Evolutionary conservation across 768 basidiomycete species (phyloP).

Genomic region (Galerina marginata): DNA sequence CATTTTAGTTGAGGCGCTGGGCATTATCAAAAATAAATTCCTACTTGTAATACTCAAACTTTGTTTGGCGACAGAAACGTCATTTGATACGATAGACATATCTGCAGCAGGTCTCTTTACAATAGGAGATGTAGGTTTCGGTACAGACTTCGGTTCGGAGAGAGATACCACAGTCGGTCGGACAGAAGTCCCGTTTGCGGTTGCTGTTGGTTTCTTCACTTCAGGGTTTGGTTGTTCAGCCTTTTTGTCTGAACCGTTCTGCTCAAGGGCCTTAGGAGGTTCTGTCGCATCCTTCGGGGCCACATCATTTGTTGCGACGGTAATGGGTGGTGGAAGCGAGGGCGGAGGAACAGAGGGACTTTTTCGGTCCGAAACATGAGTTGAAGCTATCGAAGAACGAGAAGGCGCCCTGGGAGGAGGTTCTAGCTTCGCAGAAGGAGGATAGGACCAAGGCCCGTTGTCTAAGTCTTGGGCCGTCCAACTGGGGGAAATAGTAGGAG

Average conservation of each 20-base stretch:
- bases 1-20: constrained; percentile 10
- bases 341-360: constrained; percentile 24
- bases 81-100: constrained; percentile 11
- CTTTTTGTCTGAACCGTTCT: neutral
- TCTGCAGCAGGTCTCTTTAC: constrained; percentile 13
- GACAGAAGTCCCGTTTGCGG: constrained; percentile 4
- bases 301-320: constrained; percentile 7
- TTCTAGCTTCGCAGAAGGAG: constrained; percentile 18
- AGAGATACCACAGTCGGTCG: neutral
- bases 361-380: constrained; percentile 46
- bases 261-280: neutral
- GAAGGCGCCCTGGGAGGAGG: constrained; percentile 45
- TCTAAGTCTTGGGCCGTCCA: constrained; percentile 14
- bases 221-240: constrained; percentile 1
- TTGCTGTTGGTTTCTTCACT: neutral
- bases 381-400: constrained; percentile 64
- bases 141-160: constrained; percentile 9
- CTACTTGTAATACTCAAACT: constrained; percentile 14
- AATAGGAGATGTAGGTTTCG: constrained; percentile 8
- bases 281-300: neutral
- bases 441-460: constrained; percentile 23
- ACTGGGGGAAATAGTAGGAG: constrained; percentile 21
- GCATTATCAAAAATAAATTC: constrained; percentile 6
- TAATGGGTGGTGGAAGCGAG: constrained; percentile 13
- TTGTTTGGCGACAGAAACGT: constrained; percentile 4